Percentiles rank a stretch among this genome's conserved stretches.
Evolutionary conservation across 345 rosid species (phyloP).

Genomic region (Eutrema japonicum): DNA sequence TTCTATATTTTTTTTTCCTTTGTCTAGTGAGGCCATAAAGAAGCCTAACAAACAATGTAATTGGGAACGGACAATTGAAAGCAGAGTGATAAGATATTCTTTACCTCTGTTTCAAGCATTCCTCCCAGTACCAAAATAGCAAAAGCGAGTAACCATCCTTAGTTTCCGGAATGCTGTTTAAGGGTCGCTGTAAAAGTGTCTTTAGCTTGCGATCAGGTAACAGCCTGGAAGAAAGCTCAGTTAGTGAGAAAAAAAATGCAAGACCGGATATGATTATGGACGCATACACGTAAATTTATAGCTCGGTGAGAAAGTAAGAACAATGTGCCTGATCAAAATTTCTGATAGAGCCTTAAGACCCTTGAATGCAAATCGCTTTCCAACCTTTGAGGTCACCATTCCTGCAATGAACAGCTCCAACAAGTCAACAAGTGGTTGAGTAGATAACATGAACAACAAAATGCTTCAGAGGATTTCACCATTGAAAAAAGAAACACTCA

Average conservation of each 20-base stretch:
- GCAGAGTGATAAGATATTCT: slow-evolving; percentile 15
- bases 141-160: slow-evolving; percentile 94
- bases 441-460: slow-evolving; percentile 5
- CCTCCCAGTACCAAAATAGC: slow-evolving; percentile 98
- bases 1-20: neutral
- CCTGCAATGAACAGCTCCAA: slow-evolving; percentile 54
- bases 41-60: neutral
- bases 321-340: slow-evolving; percentile 69
- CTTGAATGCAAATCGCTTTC: slow-evolving; percentile 84
- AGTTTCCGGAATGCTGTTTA: slow-evolving; percentile 70
- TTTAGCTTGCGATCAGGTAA: slow-evolving; percentile 95
- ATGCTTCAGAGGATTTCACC: neutral
- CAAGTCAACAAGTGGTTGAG: slow-evolving; percentile 16
- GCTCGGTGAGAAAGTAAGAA: slow-evolving; percentile 5
- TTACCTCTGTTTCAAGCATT: slow-evolving; percentile 93
- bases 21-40: slow-evolving; percentile 1
- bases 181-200: slow-evolving; percentile 81
- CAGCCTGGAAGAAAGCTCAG: slow-evolving; percentile 49
- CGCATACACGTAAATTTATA: neutral
- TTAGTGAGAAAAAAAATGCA: neutral
- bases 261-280: neutral
- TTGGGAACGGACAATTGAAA: neutral
- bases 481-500: neutral
- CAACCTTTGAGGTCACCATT: slow-evolving; percentile 91
- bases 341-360: slow-evolving; percentile 90